Evolutionary conservation across 108 stramenopile species (phyloP).

Genomic region (Pseudonitzschia multiseries): DNA sequence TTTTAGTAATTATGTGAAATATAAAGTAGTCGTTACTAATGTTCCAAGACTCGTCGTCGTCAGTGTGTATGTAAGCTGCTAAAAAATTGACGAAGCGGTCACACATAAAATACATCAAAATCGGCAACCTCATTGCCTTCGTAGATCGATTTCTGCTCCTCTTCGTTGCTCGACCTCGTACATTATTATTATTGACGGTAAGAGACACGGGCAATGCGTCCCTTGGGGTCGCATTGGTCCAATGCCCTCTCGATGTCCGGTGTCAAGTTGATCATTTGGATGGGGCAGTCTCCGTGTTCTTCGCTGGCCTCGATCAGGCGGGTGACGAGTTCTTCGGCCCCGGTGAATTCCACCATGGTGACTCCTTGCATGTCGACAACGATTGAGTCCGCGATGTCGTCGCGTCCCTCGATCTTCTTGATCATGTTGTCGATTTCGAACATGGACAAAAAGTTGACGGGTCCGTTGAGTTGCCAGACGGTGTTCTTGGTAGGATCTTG

Average conservation of each 20-base stretch:
- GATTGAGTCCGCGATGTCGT: conserved; percentile 7
- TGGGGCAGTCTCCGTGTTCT: conserved; percentile 11
- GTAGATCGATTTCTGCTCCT: not conserved
- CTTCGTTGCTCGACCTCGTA: not conserved
- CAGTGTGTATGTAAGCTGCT: not conserved
- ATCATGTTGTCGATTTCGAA: conserved; percentile 39
- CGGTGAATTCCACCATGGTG: conserved; percentile 40
- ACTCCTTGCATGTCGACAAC: conserved; percentile 37
- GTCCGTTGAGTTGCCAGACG: conserved; percentile 29
- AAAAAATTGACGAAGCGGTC: not conserved
- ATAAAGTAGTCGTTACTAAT: no score
- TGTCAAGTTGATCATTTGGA: conserved; percentile 34
- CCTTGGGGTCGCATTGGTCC: conserved; percentile 28
- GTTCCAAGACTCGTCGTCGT: no score
- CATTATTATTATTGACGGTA: conserved; percentile 1
- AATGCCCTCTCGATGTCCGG: conserved; percentile 17
- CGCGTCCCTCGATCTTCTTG: conserved; percentile 13
- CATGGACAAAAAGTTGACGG: conserved; percentile 38
- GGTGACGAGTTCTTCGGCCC: conserved; percentile 42
- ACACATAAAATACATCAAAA: not conserved
- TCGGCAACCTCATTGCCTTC: not conserved
- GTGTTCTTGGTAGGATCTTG: conserved; percentile 16
- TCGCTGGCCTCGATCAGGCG: conserved; percentile 31
- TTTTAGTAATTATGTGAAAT: no score
- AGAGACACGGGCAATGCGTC: conserved; percentile 14